Conservation (phyloP, 2,329 filamentous ascomycete genomes). For the Aureobasidium sp. region DNA sequence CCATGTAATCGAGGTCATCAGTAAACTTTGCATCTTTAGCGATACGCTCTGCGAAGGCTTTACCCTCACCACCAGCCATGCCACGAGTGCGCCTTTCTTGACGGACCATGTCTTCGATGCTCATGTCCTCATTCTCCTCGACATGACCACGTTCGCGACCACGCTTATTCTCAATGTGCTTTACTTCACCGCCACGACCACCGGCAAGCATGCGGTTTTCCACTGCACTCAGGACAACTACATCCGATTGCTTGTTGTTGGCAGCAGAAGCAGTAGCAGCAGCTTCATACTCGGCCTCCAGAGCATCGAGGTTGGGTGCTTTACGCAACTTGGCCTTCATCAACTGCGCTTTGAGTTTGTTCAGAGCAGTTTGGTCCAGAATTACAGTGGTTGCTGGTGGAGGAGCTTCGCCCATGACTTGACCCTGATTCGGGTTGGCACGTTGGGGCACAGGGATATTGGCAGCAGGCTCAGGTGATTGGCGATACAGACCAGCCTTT, state of each 20-base stretch:
- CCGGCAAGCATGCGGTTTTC: slow-evolving; percentile 84
- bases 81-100: slow-evolving; percentile 82
- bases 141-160: slow-evolving; percentile 78
- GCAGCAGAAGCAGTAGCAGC: slow-evolving; percentile 54
- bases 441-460: not conserved
- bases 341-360: slow-evolving; percentile 83
- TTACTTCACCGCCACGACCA: slow-evolving; percentile 65
- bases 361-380: slow-evolving; percentile 71
- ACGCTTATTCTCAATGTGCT: slow-evolving; percentile 66
- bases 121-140: slow-evolving; percentile 91
- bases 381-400: slow-evolving; percentile 40
- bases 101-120: slow-evolving; percentile 90
- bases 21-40: slow-evolving; percentile 87
- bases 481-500: slow-evolving; percentile 43
- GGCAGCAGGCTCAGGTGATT: slow-evolving; percentile 20
- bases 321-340: slow-evolving; percentile 89
- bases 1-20: slow-evolving; percentile 91
- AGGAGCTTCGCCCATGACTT: slow-evolving; percentile 48
- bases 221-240: slow-evolving; percentile 78
- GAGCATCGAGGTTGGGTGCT: slow-evolving; percentile 61
- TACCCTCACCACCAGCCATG: slow-evolving; percentile 68
- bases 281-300: slow-evolving; percentile 77
- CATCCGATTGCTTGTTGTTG: slow-evolving; percentile 50
- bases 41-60: slow-evolving; percentile 81
- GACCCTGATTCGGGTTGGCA: slow-evolving; percentile 40